phyloP scores from a whole-genome alignment of 495 filamentous ascomycete species.

The Parathielavia hyrcaniae region DNA sequence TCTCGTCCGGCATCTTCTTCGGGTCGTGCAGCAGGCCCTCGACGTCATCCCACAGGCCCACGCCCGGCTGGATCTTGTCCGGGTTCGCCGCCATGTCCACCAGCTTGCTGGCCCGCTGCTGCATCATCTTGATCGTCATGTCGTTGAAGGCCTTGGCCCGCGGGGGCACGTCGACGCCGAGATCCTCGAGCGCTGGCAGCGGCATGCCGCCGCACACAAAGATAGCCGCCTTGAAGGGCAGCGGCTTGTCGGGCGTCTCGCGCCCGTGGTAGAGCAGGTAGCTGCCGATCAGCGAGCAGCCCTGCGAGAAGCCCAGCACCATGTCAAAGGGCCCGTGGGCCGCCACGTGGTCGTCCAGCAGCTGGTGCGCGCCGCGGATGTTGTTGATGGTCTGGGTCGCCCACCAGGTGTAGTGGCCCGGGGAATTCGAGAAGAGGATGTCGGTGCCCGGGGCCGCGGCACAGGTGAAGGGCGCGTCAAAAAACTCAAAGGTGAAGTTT shows the following conservation, averaged over 20 bases:
- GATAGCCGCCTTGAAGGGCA: conserved; percentile 54
- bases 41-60: conserved; percentile 29
- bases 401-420: conserved; percentile 47
- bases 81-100: conserved; percentile 28
- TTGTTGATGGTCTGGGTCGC: conserved; percentile 30
- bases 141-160: conserved; percentile 38
- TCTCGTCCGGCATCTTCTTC: conserved; percentile 15
- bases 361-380: conserved; percentile 38
- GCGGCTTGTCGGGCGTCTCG: conserved; percentile 28
- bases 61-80: conserved; percentile 22
- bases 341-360: conserved; percentile 45
- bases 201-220: conserved; percentile 55
- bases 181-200: conserved; percentile 42
- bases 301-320: conserved; percentile 56
- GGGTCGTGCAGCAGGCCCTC: conserved; percentile 33
- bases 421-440: conserved; percentile 46
- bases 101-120: conserved; percentile 28
- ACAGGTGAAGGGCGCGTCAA: conserved; percentile 45
- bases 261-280: conserved; percentile 40
- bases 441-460: conserved; percentile 49
- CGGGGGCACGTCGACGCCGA: conserved; percentile 46
- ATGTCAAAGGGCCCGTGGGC: conserved; percentile 55
- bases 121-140: conserved; percentile 26
- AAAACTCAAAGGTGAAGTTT: conserved; percentile 48
- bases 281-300: conserved; percentile 47